A percentile compares a stretch with the other conserved stretches of the same genome.
phyloP scores from a whole-genome alignment of 805 yeast species.

The Suhomyces xylopsoci region DNA sequence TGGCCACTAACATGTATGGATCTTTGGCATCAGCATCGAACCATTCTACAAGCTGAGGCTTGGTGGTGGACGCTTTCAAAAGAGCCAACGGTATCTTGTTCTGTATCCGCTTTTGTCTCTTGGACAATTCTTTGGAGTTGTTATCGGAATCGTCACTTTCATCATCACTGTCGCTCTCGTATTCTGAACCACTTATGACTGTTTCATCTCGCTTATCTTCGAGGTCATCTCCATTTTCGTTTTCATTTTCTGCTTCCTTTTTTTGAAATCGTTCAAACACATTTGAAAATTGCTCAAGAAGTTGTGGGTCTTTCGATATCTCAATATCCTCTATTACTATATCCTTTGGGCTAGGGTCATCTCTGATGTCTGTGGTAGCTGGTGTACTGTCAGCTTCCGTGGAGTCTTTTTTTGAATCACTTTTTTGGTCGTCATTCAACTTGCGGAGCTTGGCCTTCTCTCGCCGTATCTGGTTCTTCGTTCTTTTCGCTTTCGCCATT shows the following conservation, averaged over 20 bases:
- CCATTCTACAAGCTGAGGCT: constrained; percentile 83
- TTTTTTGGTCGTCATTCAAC: constrained; percentile 9
- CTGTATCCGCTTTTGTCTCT: constrained; percentile 49
- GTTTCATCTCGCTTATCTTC: neutral
- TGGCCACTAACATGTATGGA: constrained; percentile 60
- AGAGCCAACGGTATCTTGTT: constrained; percentile 63
- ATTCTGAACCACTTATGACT: neutral
- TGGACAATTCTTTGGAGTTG: constrained; percentile 30
- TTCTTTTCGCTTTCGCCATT: constrained; percentile 32
- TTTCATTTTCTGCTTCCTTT: constrained; percentile 1
- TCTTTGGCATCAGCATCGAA: constrained; percentile 81
- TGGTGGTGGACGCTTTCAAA: constrained; percentile 55
- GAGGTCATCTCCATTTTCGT: neutral
- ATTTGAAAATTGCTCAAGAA: neutral
- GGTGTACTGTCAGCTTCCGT: neutral
- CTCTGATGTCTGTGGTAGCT: neutral
- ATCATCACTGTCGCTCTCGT: constrained; percentile 8
- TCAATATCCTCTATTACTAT: neutral
- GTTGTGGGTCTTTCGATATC: neutral
- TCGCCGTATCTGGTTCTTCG: constrained; percentile 54
- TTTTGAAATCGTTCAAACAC: neutral
- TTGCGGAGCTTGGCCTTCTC: constrained; percentile 42
- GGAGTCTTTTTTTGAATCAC: neutral
- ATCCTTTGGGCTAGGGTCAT: neutral
- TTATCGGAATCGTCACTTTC: constrained; percentile 20